Percentiles rank a stretch among this genome's conserved stretches.
phyloP scores from a whole-genome alignment of 1,284 basidiomycete species.

The Thecaphora thlaspeos region DNA sequence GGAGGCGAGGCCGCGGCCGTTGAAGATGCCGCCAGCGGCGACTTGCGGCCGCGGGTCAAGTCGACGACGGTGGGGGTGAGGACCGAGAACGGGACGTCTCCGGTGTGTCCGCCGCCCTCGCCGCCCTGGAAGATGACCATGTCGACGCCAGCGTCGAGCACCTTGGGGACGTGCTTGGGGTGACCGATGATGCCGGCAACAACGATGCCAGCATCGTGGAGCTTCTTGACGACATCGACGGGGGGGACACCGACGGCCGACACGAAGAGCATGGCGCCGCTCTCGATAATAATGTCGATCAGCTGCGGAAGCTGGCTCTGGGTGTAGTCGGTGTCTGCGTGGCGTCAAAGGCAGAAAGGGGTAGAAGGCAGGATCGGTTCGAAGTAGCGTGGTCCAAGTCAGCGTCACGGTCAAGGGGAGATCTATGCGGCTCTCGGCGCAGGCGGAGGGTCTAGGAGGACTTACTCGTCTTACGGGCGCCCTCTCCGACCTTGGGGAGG shows the following conservation, averaged over 20 bases:
- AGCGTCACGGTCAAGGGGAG: no score
- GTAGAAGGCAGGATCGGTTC: background rate
- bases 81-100: constrained; percentile 46
- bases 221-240: constrained; percentile 42
- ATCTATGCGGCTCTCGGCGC: no score
- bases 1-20: constrained; percentile 46
- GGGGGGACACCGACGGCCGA: constrained; percentile 52
- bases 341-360: background rate
- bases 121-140: constrained; percentile 54
- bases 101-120: constrained; percentile 53
- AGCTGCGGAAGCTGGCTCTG: constrained; percentile 41
- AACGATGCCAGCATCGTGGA: constrained; percentile 41
- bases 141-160: constrained; percentile 46
- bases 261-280: constrained; percentile 48
- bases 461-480: constrained; percentile 47
- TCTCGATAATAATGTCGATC: constrained; percentile 49
- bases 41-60: constrained; percentile 42
- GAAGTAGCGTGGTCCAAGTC: background rate
- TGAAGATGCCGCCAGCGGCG: constrained; percentile 46
- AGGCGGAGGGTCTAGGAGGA: no score
- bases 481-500: constrained; percentile 50
- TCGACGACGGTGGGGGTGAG: constrained; percentile 48
- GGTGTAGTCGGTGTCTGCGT: constrained; percentile 43
- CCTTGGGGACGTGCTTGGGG: constrained; percentile 52
- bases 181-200: constrained; percentile 68